Evolutionary conservation across 2,329 filamentous ascomycete species (phyloP).

Genomic region (Colletotrichum cuscutae): DNA sequence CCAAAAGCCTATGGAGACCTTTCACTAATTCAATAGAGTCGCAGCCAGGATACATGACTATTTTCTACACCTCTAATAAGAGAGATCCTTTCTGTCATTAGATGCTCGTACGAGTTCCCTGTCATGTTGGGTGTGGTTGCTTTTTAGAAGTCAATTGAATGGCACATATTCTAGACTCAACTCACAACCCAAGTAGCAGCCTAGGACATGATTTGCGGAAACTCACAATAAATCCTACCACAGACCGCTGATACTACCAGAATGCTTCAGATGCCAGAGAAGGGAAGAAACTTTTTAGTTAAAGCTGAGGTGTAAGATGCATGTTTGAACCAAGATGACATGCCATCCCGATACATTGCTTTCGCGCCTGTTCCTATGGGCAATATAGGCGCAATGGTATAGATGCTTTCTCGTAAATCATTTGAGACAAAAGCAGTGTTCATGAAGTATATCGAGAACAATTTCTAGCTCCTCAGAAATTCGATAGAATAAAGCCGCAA

Average conservation of each 20-base stretch:
- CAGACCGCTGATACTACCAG: background rate
- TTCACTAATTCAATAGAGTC: too few species aligned
- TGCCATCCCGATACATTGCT: too few species aligned
- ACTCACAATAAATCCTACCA: background rate
- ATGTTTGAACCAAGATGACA: too few species aligned
- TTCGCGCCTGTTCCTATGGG: background rate
- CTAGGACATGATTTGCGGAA: background rate
- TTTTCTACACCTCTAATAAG: background rate
- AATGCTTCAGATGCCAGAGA: background rate
- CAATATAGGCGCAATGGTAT: background rate
- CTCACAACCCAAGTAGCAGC: background rate
- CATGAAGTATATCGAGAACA: background rate
- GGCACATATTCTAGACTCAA: background rate
- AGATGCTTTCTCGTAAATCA: background rate
- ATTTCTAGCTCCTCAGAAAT: background rate
- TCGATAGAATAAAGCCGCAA: background rate
- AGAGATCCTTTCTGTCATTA: background rate
- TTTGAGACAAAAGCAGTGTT: background rate
- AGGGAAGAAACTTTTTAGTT: background rate
- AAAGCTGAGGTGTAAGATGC: too few species aligned
- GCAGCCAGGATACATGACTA: background rate
- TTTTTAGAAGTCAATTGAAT: background rate
- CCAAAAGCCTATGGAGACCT: background rate
- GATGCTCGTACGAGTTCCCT: background rate
- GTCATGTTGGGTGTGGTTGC: background rate